Percentiles rank a stretch among this genome's conserved stretches.
These are phyloP conservation scores for Actinomortierella ambigua DNA, from an alignment of 371 early-diverging fungal genomes.

Conservation along the genomic window DNA sequence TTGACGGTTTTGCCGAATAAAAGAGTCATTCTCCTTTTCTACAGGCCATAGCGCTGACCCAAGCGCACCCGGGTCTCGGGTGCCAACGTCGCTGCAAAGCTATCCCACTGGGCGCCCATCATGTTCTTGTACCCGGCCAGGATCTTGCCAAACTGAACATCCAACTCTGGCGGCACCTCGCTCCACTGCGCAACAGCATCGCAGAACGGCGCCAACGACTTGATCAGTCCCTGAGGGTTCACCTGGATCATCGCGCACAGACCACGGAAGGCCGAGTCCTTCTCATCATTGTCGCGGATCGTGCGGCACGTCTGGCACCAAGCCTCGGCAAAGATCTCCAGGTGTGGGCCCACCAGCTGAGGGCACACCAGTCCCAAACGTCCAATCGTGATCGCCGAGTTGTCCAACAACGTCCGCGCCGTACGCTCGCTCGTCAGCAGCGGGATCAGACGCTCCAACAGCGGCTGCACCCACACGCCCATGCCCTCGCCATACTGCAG, in stretches of 20 bases:
- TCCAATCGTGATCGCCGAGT: constrained; percentile 94
- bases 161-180: constrained; percentile 61
- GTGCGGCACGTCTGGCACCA: constrained; percentile 60
- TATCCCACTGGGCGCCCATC: constrained; percentile 75
- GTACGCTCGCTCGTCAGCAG: constrained; percentile 71
- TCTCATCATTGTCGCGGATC: constrained; percentile 90
- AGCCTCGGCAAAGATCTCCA: constrained; percentile 72
- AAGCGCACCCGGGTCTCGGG: constrained; percentile 61
- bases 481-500: constrained; percentile 63
- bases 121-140: constrained; percentile 73
- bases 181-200: constrained; percentile 75
- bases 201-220: constrained; percentile 72
- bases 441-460: constrained; percentile 82
- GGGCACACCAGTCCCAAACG: constrained; percentile 89
- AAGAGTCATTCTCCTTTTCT: constrained; percentile 13
- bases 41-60: constrained; percentile 68
- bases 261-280: constrained; percentile 92
- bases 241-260: constrained; percentile 86
- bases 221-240: constrained; percentile 82
- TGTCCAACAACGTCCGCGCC: constrained; percentile 83
- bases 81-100: constrained; percentile 60
- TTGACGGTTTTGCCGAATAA: too few relatives aligned
- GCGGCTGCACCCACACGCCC: constrained; percentile 67
- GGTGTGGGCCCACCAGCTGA: constrained; percentile 76
- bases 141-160: constrained; percentile 75